Evolutionary conservation across 2,329 filamentous ascomycete genomes (phyloP), one percentile per base, ranked within the genome.

Genomic region (Teratosphaeria destructans): DNA sequence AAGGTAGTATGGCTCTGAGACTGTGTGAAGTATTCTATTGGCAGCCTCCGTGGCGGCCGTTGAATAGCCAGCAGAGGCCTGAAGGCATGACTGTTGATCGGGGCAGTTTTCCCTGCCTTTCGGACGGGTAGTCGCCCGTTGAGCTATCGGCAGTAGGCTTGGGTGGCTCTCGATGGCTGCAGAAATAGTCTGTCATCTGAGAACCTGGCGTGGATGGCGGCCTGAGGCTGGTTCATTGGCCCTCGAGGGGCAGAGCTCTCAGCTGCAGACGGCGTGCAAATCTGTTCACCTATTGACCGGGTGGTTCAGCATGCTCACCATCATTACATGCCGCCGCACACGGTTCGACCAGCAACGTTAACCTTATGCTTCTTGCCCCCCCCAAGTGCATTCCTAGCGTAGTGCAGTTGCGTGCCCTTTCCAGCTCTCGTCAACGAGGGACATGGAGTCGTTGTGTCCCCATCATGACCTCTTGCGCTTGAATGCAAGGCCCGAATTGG

Each of bases 21-120:
- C 62, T 62, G 59, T 67, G 60, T 57, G 59, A 61, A 59, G 62
- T 61, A 62, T 68, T 62, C 65, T 68, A 69, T 68, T 68, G 67
- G 66, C 63, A 65, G 63, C 19, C 54, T 35, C 61, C 57, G 67
- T 69, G 68, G 67, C 67, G 64, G 67, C 63, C 59, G 61, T 62
- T 61, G 62, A 47, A 62, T 27, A 66, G 63, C 66, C 64, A 66
- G 62, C 67, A 65, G 65, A 68, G 62, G 62, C 63, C 60, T 59
- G 63, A 59, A 64, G 65, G 65, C 63, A 68, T 57, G 54, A 59
- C 61, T 59, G 62, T 63, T 62, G 59, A 56, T 61, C 56, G 54
- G 61, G 62, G 61, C 59, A 59, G 58, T 59, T n/a, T 52, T 19
- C 27, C 29, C 14, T 39, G 29, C 43, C n/a, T 19, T 5, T 32